Conservation (phyloP, 768 basidiomycete genomes). For the Cubamyces sp. region DNA sequence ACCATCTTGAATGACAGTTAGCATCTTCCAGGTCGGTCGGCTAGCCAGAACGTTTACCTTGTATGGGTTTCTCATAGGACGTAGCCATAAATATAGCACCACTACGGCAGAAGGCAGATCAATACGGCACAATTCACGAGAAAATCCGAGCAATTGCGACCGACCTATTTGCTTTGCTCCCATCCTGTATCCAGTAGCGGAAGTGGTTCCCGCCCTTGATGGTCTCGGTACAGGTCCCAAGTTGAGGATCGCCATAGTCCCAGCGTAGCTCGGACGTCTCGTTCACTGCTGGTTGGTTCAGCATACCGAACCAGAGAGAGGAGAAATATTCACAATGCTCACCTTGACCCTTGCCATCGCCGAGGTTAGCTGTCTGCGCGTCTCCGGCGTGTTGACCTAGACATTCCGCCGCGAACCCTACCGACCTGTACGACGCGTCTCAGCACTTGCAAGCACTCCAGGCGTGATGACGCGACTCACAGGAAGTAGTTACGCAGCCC, state of each 20-base stretch:
- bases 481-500: slow-evolving; percentile 83
- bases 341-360: slow-evolving; percentile 81
- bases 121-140: not conserved
- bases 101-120: slow-evolving; percentile 37
- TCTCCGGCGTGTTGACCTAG: slow-evolving; percentile 78
- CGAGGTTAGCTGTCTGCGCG: slow-evolving; percentile 74
- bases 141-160: slow-evolving; percentile 21
- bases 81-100: slow-evolving; percentile 76
- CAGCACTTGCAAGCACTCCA: not conserved
- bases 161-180: slow-evolving; percentile 59
- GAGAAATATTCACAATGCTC: slow-evolving; percentile 33
- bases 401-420: slow-evolving; percentile 79
- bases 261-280: slow-evolving; percentile 85
- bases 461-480: slow-evolving; percentile 46
- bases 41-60: slow-evolving; percentile 44
- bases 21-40: not conserved
- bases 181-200: slow-evolving; percentile 87
- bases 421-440: slow-evolving; percentile 48
- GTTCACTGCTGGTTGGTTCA: slow-evolving; percentile 52
- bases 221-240: slow-evolving; percentile 89
- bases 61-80: slow-evolving; percentile 73
- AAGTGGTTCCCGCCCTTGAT: slow-evolving; percentile 87
- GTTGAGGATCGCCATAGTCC: slow-evolving; percentile 76
- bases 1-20: slow-evolving; percentile 38
- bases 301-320: not conserved